phyloP scores from a whole-genome alignment of 257 asterid genomes.

The Rehmannia glutinosa region DNA sequence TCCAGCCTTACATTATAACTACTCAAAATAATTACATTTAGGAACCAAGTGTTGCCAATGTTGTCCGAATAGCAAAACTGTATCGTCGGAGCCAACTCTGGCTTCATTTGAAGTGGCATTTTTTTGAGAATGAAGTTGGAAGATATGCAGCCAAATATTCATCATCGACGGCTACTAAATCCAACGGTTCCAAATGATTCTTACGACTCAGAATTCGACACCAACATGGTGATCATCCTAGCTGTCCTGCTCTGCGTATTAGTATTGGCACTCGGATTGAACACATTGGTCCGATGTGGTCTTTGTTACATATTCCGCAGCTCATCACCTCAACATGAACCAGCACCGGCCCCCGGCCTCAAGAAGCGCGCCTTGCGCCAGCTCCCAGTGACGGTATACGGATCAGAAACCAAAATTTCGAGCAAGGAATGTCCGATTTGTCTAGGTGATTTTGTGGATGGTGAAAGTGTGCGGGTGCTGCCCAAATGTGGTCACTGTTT shows the following conservation, averaged over 20 bases:
- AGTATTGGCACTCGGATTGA: slow-evolving; percentile 19
- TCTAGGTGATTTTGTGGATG: slow-evolving; percentile 29
- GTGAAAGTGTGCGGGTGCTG: slow-evolving; percentile 31
- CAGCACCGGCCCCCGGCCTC: background rate
- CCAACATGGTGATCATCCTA: slow-evolving; percentile 29
- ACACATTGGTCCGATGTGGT: slow-evolving; percentile 22
- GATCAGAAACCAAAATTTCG: background rate
- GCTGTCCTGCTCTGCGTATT: slow-evolving; percentile 26
- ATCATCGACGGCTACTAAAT: too few species aligned
- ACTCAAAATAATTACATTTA: too few species aligned
- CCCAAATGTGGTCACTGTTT: slow-evolving; percentile 33
- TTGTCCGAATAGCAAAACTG: too few species aligned
- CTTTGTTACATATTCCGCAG: background rate
- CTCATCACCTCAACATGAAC: slow-evolving; percentile 12
- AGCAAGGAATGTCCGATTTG: slow-evolving; percentile 29
- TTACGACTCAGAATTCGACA: too few species aligned
- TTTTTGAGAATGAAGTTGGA: too few species aligned
- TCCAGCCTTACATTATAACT: too few species aligned
- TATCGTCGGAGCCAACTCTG: too few species aligned
- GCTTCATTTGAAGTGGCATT: too few species aligned
- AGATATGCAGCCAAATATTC: too few species aligned
- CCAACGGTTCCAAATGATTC: too few species aligned
- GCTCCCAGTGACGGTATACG: slow-evolving; percentile 21
- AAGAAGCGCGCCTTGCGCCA: slow-evolving; percentile 15
- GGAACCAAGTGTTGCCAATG: too few species aligned